Evolutionary conservation across 768 basidiomycete genomes (phyloP), one percentile per base, ranked within the genome.

Genomic region (Tricholoma hemisulphureum): DNA sequence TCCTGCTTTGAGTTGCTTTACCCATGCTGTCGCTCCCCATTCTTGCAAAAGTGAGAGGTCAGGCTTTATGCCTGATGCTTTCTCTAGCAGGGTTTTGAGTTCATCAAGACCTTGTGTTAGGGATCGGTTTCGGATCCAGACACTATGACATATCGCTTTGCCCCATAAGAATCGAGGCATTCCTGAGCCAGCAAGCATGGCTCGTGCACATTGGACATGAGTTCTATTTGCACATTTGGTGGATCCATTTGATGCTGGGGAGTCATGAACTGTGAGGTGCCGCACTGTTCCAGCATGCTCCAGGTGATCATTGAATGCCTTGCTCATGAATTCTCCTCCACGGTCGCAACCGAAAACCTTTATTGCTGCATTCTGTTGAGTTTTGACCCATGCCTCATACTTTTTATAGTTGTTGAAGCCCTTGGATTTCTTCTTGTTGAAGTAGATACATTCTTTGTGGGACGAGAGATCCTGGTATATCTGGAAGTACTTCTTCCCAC

Each of bases 81-180:
- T n/a, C n/a, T n/a, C n/a, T n/a, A n/a, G n/a, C n/a, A n/a, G n/a
- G n/a, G n/a, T n/a, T n/a, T n/a, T n/a, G n/a, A n/a, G n/a, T n/a
- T n/a, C n/a, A n/a, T n/a, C n/a, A n/a, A n/a, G n/a, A n/a, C n/a
- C n/a, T n/a, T n/a, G n/a, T n/a, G n/a, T n/a, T n/a, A n/a, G n/a
- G n/a, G n/a, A n/a, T n/a, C n/a, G n/a, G n/a, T n/a, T n/a, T n/a
- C 20, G 16, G 9, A 62, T 16, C 53, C 58, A 58, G 4, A 53
- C 55, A 4, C 31, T 43, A 32, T 58, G 50, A 8, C n/a, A 20
- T 8, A 24, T 35, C 6, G 58, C 61, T 32, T 62, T 45, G 18
- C 24, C 41, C 55, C 58, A 62, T n/a, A 62, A 35, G 35, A 14
- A 53, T 35, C 39, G 45, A 6, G 51, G 55, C 4, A 59, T 26